Evolutionary conservation across 768 basidiomycete genomes (phyloP).

Genomic region (Tulasnella sp.): DNA sequence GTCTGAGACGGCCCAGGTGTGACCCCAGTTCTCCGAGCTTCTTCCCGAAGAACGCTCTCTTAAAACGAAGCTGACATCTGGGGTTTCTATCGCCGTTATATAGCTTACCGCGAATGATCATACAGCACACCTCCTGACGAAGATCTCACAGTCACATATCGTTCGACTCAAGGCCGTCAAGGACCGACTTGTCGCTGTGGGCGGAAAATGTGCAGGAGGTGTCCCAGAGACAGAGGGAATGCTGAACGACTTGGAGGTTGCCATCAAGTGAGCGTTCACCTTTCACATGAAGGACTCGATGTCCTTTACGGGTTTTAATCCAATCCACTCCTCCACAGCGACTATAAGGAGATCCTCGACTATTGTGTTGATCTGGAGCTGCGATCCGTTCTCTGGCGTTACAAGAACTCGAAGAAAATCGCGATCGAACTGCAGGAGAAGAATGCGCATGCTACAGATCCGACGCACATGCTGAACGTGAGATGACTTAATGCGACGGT

Average conservation of each 20-base stretch:
- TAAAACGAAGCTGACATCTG: neutral
- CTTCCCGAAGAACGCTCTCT: neutral
- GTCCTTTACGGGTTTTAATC: neutral
- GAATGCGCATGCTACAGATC: slow-evolving; percentile 9
- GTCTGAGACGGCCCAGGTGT: slow-evolving; percentile 3
- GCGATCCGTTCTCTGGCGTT: neutral
- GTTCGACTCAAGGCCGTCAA: neutral
- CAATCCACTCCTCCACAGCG: neutral
- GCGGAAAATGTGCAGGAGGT: neutral
- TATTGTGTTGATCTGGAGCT: neutral
- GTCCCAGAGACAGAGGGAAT: neutral
- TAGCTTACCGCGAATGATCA: slow-evolving; percentile 10
- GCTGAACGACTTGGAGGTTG: slow-evolving; percentile 4
- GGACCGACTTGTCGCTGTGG: neutral
- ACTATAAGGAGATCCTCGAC: neutral
- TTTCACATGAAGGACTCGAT: neutral
- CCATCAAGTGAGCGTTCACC: slow-evolving; percentile 1
- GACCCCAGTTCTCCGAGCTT: neutral
- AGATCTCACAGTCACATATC: neutral
- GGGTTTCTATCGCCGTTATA: neutral
- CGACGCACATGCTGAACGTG: slow-evolving; percentile 9
- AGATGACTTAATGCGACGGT: neutral
- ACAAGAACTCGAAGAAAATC: neutral
- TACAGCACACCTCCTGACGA: neutral
- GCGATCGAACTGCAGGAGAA: slow-evolving; percentile 4